A percentile compares a stretch with the other conserved stretches of the same genome.
Evolutionary conservation across 352 stramenopile species (phyloP).

Genomic region (Chrysophaeum taylorii): DNA sequence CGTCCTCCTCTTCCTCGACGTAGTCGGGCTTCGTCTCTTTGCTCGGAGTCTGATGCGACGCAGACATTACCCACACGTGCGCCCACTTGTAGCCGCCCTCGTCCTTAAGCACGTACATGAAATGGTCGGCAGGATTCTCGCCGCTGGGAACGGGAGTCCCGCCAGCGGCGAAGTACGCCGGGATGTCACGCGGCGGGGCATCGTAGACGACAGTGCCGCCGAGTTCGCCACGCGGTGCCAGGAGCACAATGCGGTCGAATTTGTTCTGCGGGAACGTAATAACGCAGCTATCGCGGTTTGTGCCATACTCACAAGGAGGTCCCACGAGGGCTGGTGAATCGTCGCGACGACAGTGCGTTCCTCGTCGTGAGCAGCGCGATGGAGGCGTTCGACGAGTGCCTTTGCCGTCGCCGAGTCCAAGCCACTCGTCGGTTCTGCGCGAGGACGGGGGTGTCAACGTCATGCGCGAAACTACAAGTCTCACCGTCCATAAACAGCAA

Average conservation of each 20-base stretch:
- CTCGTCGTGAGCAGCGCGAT: slow-evolving; percentile 41
- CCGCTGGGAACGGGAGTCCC: background rate
- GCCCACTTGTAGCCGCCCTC: too few species aligned
- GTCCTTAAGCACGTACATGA: background rate
- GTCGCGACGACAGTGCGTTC: slow-evolving; percentile 55
- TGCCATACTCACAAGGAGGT: slow-evolving; percentile 59
- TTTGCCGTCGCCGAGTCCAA: slow-evolving; percentile 34
- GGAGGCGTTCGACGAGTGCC: slow-evolving; percentile 56
- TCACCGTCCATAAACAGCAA: slow-evolving; percentile 63
- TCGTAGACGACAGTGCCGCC: slow-evolving; percentile 14
- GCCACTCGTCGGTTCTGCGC: slow-evolving; percentile 24
- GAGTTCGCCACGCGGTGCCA: too few species aligned
- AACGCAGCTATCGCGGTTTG: too few species aligned
- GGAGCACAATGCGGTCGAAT: slow-evolving; percentile 51
- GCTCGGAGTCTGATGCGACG: too few species aligned
- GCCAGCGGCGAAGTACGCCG: background rate
- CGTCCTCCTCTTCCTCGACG: too few species aligned
- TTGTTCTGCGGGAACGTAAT: too few species aligned
- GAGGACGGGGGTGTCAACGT: too few species aligned
- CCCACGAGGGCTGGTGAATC: slow-evolving; percentile 50
- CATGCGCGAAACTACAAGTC: too few species aligned
- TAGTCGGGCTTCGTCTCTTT: too few species aligned
- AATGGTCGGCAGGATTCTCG: background rate
- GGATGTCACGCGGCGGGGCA: background rate
- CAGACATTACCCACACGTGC: too few species aligned